Conservation (phyloP, 2,329 filamentous ascomycete species). For the Penicillium thymicola region DNA sequence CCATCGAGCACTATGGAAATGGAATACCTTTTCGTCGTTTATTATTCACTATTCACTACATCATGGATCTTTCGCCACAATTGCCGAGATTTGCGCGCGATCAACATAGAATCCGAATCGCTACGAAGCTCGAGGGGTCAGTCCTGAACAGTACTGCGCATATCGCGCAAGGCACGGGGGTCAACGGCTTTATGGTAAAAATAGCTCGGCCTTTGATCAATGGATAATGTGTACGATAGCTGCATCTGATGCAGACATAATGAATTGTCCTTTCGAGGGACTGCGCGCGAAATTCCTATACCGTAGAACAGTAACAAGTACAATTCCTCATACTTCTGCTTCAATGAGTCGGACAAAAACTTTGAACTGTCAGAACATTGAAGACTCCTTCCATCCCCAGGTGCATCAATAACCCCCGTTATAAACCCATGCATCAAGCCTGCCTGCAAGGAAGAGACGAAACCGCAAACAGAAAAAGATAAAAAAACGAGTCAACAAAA, state of each 20-base stretch:
- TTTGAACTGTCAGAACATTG: background rate
- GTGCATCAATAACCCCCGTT: background rate
- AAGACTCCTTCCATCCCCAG: background rate
- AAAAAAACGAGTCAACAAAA: background rate
- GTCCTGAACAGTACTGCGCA: background rate
- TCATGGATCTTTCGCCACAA: background rate
- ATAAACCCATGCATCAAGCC: background rate
- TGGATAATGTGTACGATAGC: slow-evolving; percentile 16
- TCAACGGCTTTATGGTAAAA: background rate
- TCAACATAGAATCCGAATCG: background rate
- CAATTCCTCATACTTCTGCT: background rate
- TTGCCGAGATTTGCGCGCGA: background rate
- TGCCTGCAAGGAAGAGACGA: background rate
- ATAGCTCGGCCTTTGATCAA: background rate
- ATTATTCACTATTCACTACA: background rate
- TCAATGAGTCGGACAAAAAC: background rate
- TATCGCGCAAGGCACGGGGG: background rate
- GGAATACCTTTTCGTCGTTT: background rate
- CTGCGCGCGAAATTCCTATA: background rate
- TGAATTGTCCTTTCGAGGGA: slow-evolving; percentile 7
- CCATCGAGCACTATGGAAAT: background rate
- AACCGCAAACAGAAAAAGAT: background rate
- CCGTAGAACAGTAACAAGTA: background rate
- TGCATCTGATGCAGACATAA: slow-evolving; percentile 15
- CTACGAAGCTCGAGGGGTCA: background rate